A percentile compares a stretch with the other conserved stretches of the same genome.
phyloP scores from a whole-genome alignment of 441 rosid species.

The Brassica hybrid region DNA sequence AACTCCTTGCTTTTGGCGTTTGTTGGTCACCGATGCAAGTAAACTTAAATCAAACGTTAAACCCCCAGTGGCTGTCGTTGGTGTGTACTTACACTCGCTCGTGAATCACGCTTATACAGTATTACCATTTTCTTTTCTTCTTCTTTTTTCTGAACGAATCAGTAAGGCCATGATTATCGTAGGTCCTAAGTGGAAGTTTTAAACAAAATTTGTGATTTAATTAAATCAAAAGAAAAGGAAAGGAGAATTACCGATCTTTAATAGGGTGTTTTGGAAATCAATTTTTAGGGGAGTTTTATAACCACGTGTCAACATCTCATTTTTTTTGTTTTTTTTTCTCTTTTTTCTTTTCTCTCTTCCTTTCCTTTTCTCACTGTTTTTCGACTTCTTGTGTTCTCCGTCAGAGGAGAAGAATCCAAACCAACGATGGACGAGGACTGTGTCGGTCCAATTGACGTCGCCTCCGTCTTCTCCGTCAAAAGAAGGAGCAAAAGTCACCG shows the following conservation, averaged over 20 bases:
- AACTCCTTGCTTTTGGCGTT: constrained; percentile 2
- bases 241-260: not conserved
- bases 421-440: too few relatives aligned
- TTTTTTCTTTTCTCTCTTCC: too few relatives aligned
- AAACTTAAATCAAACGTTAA: not conserved
- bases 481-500: too few relatives aligned
- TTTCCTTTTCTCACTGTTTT: too few relatives aligned
- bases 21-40: not conserved
- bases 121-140: not conserved
- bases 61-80: not conserved
- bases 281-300: not conserved
- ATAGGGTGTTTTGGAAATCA: not conserved
- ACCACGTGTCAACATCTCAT: not conserved
- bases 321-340: too few relatives aligned
- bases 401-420: too few relatives aligned
- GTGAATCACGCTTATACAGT: not conserved
- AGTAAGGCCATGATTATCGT: not conserved
- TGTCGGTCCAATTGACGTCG: too few relatives aligned
- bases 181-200: not conserved
- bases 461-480: too few relatives aligned
- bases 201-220: not conserved
- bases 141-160: too few relatives aligned
- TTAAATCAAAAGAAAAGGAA: not conserved
- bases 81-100: not conserved
- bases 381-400: too few relatives aligned